Percentiles rank a stretch among this genome's conserved stretches.
These are phyloP conservation scores for Phytophthora crassamura DNA, from an alignment of 352 stramenopile species.

Conservation along the genomic window DNA sequence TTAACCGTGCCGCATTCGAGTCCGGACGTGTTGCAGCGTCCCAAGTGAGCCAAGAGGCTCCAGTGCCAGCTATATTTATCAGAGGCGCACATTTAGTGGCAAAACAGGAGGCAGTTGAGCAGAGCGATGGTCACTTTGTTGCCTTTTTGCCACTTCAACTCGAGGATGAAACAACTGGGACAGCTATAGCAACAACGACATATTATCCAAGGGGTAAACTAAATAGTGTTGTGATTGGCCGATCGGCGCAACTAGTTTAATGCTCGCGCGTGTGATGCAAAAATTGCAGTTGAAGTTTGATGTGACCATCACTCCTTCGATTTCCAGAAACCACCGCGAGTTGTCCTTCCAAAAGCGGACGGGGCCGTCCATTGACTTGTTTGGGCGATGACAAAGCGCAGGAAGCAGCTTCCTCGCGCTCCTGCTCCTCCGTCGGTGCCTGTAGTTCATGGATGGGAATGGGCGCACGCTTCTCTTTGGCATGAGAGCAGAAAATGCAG, in stretches of 20 bases:
- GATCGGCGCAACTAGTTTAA: too few relatives aligned
- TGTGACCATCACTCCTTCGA: background rate
- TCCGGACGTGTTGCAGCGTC: constrained; percentile 5
- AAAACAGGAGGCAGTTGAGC: background rate
- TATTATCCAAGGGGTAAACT: too few relatives aligned
- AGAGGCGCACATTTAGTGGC: background rate
- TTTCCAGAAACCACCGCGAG: constrained; percentile 17
- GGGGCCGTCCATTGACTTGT: constrained; percentile 11
- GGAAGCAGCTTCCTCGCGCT: constrained; percentile 16
- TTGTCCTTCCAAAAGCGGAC: constrained; percentile 27
- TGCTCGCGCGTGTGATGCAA: too few relatives aligned
- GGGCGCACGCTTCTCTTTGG: constrained; percentile 42
- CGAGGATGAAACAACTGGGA: too few relatives aligned
- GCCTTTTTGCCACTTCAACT: constrained; percentile 2
- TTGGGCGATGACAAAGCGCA: constrained; percentile 33
- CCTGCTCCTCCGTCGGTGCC: background rate
- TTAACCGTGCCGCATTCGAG: constrained; percentile 17
- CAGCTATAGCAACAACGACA: too few relatives aligned
- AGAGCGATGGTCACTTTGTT: constrained; percentile 33
- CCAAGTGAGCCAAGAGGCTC: background rate
- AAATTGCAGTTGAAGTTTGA: background rate
- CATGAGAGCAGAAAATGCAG: constrained; percentile 32
- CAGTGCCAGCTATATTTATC: constrained; percentile 22
- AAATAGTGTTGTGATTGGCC: too few relatives aligned
- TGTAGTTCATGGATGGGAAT: constrained; percentile 42